Conservation (phyloP, 2,329 filamentous ascomycete genomes). For the Verticillium alfalfae region DNA sequence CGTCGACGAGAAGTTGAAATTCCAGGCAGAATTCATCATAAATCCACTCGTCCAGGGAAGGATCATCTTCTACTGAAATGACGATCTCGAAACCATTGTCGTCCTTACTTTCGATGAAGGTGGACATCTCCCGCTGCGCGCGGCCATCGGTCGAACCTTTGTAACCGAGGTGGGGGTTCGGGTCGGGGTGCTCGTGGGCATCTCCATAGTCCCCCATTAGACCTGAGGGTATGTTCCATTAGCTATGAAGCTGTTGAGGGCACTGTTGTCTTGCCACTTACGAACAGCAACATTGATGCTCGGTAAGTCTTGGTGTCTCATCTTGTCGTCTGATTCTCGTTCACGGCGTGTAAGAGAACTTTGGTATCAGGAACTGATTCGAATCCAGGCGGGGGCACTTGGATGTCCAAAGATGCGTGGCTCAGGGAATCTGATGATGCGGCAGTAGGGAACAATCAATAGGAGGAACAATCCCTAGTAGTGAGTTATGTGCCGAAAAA, state of each 20-base stretch:
- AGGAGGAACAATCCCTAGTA: no score
- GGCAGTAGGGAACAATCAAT: no score
- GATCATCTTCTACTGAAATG: slow-evolving; percentile 6
- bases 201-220: not conserved
- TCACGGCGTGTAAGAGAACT: no score
- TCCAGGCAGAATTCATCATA: slow-evolving; percentile 14
- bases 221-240: not conserved
- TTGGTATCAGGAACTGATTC: no score
- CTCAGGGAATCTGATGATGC: no score
- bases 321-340: not conserved
- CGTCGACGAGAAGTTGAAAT: slow-evolving; percentile 15
- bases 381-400: not conserved
- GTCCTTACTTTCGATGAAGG: slow-evolving; percentile 24
- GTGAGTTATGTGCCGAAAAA: no score
- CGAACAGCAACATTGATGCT: not conserved
- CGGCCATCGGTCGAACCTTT: not conserved
- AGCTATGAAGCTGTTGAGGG: not conserved
- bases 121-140: slow-evolving; percentile 3
- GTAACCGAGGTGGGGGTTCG: not conserved
- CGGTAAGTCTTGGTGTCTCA: not conserved
- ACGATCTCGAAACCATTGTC: slow-evolving; percentile 17
- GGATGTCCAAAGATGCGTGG: no score
- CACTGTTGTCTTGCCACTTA: not conserved
- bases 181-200: not conserved
- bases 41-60: slow-evolving; percentile 16